Percentiles rank a stretch among this genome's conserved stretches.
Evolutionary conservation across 257 asterid species (phyloP).

Genomic region (Cinchona pubescens): DNA sequence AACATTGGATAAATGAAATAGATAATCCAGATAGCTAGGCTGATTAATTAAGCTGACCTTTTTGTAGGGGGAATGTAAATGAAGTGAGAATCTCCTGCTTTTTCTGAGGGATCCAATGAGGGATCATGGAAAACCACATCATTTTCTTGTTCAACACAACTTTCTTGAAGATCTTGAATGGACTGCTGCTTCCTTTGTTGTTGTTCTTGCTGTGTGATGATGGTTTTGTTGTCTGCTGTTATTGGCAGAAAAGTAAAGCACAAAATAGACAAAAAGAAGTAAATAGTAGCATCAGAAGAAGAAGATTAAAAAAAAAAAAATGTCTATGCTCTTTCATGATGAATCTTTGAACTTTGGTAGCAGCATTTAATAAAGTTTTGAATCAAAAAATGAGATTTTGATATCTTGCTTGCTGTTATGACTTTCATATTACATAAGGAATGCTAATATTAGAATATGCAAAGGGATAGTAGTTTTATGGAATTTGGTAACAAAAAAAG

Average conservation of each 20-base stretch:
- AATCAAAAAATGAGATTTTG: neutral
- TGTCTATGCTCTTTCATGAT: neutral
- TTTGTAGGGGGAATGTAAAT: slow-evolving; percentile 33
- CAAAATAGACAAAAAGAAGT: slow-evolving; percentile 4
- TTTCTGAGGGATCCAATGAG: slow-evolving; percentile 13
- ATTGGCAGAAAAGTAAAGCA: neutral
- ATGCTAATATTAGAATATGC: slow-evolving; percentile 40
- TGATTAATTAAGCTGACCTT: slow-evolving; percentile 59
- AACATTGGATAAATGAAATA: neutral
- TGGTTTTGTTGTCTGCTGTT: slow-evolving; percentile 37
- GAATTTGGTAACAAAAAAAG: slow-evolving; percentile 16
- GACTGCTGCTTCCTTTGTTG: slow-evolving; percentile 25
- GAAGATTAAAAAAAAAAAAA: neutral
- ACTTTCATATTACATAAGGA: neutral
- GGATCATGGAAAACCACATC: neutral
- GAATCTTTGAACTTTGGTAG: neutral
- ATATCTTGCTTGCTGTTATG: neutral
- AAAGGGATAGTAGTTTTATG: slow-evolving; percentile 3
- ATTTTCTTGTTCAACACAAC: slow-evolving; percentile 20
- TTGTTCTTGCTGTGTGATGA: no score
- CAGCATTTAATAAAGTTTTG: slow-evolving; percentile 3
- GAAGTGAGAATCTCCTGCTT: slow-evolving; percentile 22
- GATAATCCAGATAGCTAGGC: neutral
- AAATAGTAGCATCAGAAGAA: neutral
- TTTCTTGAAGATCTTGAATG: slow-evolving; percentile 15